These are phyloP conservation scores for Purshia tridentata DNA, from an alignment of 306 rosid species.

Conservation along the genomic window DNA sequence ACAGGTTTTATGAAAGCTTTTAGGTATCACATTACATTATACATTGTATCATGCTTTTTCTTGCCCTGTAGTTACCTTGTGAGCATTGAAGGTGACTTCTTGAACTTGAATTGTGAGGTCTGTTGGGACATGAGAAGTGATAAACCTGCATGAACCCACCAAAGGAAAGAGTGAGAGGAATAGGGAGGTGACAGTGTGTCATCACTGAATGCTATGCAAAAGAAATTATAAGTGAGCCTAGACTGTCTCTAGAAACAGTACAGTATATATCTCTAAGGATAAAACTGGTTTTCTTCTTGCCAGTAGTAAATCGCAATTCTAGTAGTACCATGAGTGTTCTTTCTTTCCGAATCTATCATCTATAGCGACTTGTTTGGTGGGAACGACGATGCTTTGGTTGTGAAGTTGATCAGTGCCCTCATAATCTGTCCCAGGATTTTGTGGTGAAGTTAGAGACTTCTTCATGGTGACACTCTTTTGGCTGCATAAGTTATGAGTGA, in stretches of 20 bases:
- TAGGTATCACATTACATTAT: background rate
- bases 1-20: background rate
- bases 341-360: slow-evolving; percentile 50
- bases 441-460: slow-evolving; percentile 40
- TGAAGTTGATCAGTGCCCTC: slow-evolving; percentile 44
- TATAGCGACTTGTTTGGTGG: slow-evolving; percentile 46
- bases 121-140: slow-evolving; percentile 76
- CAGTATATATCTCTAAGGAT: background rate
- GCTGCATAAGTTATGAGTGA: slow-evolving; percentile 31
- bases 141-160: slow-evolving; percentile 57
- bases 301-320: slow-evolving; percentile 8
- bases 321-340: slow-evolving; percentile 58
- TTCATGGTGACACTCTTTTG: slow-evolving; percentile 43
- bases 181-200: background rate
- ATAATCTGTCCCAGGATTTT: slow-evolving; percentile 33
- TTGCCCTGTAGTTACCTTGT: slow-evolving; percentile 61
- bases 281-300: slow-evolving; percentile 6
- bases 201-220: background rate
- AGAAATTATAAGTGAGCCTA: slow-evolving; percentile 12
- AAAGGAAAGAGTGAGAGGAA: slow-evolving; percentile 9
- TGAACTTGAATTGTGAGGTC: slow-evolving; percentile 73
- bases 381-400: slow-evolving; percentile 60
- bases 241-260: background rate
- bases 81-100: slow-evolving; percentile 66
- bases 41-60: slow-evolving; percentile 19